Evolutionary conservation across 1,139 yeast species (phyloP), one percentile per base, ranked within the genome.

Genomic region (Taiozyma sp.): DNA sequence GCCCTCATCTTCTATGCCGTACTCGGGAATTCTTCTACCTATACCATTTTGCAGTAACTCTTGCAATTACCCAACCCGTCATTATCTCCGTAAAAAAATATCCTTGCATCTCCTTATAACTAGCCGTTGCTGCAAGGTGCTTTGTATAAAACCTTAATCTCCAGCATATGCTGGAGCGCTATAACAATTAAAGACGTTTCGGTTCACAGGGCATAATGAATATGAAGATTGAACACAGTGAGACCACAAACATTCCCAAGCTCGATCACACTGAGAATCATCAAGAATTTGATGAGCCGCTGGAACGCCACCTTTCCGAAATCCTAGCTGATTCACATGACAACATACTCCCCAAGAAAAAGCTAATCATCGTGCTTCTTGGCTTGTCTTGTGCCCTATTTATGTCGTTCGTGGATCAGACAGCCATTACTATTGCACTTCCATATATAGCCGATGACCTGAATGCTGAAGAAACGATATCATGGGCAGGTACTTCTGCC

Each of bases 401-500:
- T 28, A 22, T 53, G 19, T 42, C 50, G 2, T 47, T 47, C 28
- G 46, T 40, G 6, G 50, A 47, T n/a, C 50, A 47, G 16, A 72
- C 76, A 1, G 70, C 77, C 26, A 66, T 75, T 3, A 68, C 79
- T 1, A 69, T 76, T 9, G 77, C 76, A 0, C 65, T 74, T 13
- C 72, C 80, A 2, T 60, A 66, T 5, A 74, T 76, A 26, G 74
- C 72, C 0, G 54, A 66, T 26, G 76, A 72, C 39, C 62, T 76
- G 42, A 45, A 58, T 47, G 70, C 76, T 1, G 64, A 70, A 43
- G 61, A 65, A 16, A 67, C 77, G 2, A 73, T 74, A 42, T 70
- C 70, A 53, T 76, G 81, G 81, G 75, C 76, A 1, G 77, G 77
- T 29, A 72, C 79, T 0, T 68, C 79, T 3, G 70, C 75, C 8